These are phyloP conservation scores for Calonectria crousiana DNA, from an alignment of 2,329 filamentous ascomycete genomes.

Conservation along the genomic window DNA sequence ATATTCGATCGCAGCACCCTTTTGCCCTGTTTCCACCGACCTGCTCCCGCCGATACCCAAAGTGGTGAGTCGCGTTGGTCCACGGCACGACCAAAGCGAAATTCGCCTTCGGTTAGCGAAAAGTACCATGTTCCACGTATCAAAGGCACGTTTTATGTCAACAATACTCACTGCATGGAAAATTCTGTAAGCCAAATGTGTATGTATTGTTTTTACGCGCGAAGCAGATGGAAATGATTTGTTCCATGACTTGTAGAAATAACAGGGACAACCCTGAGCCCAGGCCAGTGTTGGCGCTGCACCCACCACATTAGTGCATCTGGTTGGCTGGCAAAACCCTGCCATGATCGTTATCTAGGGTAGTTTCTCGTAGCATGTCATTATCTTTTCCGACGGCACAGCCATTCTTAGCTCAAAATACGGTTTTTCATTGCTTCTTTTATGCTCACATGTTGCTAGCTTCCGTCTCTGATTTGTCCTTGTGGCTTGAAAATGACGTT, in stretches of 20 bases:
- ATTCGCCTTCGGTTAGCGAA: neutral
- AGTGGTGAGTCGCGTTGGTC: neutral
- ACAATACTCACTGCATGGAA: neutral
- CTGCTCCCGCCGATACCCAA: neutral
- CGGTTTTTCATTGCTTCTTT: neutral
- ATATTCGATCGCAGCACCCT: neutral
- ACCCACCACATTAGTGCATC: neutral
- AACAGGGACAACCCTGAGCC: neutral
- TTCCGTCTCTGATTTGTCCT: no score
- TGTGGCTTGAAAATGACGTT: no score
- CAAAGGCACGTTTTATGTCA: neutral
- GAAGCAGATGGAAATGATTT: neutral
- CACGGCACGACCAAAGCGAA: neutral
- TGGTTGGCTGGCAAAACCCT: neutral
- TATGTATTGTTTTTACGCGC: neutral
- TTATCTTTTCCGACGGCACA: neutral
- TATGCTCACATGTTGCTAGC: neutral
- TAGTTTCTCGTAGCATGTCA: neutral
- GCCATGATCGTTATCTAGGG: neutral
- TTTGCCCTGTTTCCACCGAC: neutral
- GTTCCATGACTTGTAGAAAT: neutral
- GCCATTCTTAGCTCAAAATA: neutral
- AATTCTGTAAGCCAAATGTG: neutral
- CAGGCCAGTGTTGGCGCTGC: neutral
- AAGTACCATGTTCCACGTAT: neutral